Evolutionary conservation across 805 yeast genomes (phyloP), one percentile per base, ranked within the genome.

Genomic region (Suhomyces emberorum): DNA sequence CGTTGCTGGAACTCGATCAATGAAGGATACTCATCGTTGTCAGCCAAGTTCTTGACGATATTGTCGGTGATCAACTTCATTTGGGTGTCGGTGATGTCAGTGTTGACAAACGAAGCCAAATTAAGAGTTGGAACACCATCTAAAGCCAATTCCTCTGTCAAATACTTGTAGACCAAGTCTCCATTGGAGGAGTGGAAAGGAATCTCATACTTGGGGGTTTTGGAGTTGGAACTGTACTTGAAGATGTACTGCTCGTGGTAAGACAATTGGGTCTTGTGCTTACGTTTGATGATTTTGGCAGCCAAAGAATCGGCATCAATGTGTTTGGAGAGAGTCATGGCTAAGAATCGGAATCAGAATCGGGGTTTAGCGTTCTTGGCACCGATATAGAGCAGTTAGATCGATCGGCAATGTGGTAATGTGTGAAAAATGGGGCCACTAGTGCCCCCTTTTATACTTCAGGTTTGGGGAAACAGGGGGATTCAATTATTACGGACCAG

Each of bases 11-110:
- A 54, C 39, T 83, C 91, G 50, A 85, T 69, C 57, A 88, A 59
- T 32, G 88, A 83, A 7, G 97, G 96, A 58, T 88, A 88, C 68
- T 88, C 97, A 57, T 89, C 96, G 49, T 83, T 82, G 61, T 88
- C 97, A 7, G 96, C 96, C 52, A 88, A 69, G 60, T 88, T 88
- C 70, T 89, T 88, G 48, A 85, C 81, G 41, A 88, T 50, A 58
- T 88, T 88, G 57, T 85, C 89, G 17, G 57, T 31, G 37, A 81
- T 73, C 47, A 88, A 70, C 44, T 68, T 66, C 39, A 48, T 38
- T 21, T 62, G 62, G 26, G 28, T 41, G n/a, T 68, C 74, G 37
- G 77, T 77, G 15, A 81, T 54, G 46, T 68, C 73, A 6, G 95
- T 88, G 63, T 85, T 86, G 45, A 88, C 97, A 56, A 88, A 88